Percentiles rank a stretch among this genome's conserved stretches.
These are phyloP conservation scores for Sphaerobolus stellatus DNA, from an alignment of 1,284 basidiomycete species.

Conservation along the genomic window DNA sequence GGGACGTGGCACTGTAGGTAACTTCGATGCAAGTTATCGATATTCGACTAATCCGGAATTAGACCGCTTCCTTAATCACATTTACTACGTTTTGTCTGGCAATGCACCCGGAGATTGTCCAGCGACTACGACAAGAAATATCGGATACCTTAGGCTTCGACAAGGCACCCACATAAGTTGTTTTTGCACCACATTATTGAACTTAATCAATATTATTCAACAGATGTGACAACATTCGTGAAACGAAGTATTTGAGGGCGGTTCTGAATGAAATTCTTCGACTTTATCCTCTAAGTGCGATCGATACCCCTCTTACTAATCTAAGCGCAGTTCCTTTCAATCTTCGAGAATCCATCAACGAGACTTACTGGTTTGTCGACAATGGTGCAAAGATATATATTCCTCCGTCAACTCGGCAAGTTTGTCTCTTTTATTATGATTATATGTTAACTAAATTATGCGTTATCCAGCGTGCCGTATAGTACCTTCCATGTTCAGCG, in stretches of 20 bases:
- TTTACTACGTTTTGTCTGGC: constrained; percentile 53
- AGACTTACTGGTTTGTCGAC: neutral
- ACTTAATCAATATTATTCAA: too few species aligned
- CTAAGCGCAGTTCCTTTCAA: neutral
- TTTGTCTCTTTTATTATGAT: neutral
- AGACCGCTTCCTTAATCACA: constrained; percentile 49
- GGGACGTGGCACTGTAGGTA: constrained; percentile 22
- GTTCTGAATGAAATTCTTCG: constrained; percentile 18
- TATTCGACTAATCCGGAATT: neutral
- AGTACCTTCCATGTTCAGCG: neutral
- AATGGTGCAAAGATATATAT: neutral
- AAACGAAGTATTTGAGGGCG: constrained; percentile 28
- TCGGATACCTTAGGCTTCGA: too few species aligned
- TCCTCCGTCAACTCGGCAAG: neutral
- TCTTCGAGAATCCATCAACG: neutral
- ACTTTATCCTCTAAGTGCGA: neutral
- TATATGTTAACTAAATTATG: too few species aligned
- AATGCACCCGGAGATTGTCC: constrained; percentile 43
- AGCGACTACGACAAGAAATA: constrained; percentile 49
- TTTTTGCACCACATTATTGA: too few species aligned
- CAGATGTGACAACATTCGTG: constrained; percentile 27
- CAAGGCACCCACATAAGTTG: too few species aligned
- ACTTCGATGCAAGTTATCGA: too few species aligned
- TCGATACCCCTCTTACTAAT: neutral
- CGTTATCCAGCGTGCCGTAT: neutral